Percentiles rank a stretch among this genome's conserved stretches.
phyloP scores from a whole-genome alignment of 2,329 filamentous ascomycete genomes.

The Diaporthe longicolla region DNA sequence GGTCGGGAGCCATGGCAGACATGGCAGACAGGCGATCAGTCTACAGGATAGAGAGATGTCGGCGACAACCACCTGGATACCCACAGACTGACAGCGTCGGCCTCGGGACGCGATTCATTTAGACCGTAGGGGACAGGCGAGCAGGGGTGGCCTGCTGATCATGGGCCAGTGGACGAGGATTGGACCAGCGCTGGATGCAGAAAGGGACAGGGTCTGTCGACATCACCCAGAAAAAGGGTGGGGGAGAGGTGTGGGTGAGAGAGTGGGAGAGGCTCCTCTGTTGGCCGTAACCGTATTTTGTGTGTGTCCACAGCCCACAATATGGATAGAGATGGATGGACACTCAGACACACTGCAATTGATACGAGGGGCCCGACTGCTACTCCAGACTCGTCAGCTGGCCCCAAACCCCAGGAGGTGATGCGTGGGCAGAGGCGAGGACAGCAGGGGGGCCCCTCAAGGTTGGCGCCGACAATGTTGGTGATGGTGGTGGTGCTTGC shows the following conservation, averaged over 20 bases:
- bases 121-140: conserved; percentile 21
- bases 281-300: too few relatives aligned
- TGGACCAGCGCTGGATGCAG: conserved; percentile 34
- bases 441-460: neutral
- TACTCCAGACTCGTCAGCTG: conserved; percentile 34
- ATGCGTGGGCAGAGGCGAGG: neutral
- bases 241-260: neutral
- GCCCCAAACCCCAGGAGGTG: neutral
- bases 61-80: neutral
- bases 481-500: conserved; percentile 8
- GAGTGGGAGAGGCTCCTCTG: conserved; percentile 7
- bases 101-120: conserved; percentile 32
- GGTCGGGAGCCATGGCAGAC: conserved; percentile 20
- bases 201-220: conserved; percentile 40
- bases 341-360: conserved; percentile 5
- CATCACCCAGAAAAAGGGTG: conserved; percentile 23
- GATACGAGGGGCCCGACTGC: conserved; percentile 22
- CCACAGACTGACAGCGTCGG: neutral
- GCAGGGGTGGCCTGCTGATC: conserved; percentile 35
- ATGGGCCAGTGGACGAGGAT: conserved; percentile 20
- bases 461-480: conserved; percentile 23
- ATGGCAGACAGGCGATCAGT: neutral
- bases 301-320: conserved; percentile 5
- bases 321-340: conserved; percentile 8
- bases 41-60: conserved; percentile 31